phyloP scores from a whole-genome alignment of 768 basidiomycete species.

The Nidula microcarpa region DNA sequence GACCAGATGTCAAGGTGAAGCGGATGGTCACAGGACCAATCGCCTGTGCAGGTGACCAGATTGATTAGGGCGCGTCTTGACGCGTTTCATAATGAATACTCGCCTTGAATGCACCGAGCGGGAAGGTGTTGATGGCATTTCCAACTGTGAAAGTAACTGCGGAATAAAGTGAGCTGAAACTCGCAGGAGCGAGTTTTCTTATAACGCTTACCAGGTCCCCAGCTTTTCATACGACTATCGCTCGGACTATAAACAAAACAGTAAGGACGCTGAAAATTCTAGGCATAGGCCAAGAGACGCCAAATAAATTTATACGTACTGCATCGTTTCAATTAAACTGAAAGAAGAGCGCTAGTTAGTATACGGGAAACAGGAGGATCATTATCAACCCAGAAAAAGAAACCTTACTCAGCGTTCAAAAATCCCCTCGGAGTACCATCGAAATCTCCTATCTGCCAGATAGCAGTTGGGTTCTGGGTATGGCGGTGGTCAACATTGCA shows the following conservation, averaged over 20 bases:
- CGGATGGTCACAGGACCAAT: slow-evolving; percentile 26
- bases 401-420: slow-evolving; percentile 29
- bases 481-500: background rate
- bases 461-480: slow-evolving; percentile 19
- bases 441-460: slow-evolving; percentile 33
- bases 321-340: slow-evolving; percentile 31
- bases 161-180: too few relatives aligned
- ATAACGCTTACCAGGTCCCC: slow-evolving; percentile 23
- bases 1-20: slow-evolving; percentile 22
- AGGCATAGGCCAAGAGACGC: too few relatives aligned
- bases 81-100: background rate
- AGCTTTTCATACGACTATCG: slow-evolving; percentile 26
- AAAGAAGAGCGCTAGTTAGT: too few relatives aligned
- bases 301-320: slow-evolving; percentile 14
- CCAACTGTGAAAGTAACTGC: slow-evolving; percentile 29
- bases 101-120: slow-evolving; percentile 34
- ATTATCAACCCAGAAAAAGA: background rate
- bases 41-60: slow-evolving; percentile 7
- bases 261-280: background rate
- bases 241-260: slow-evolving; percentile 20
- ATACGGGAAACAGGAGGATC: too few relatives aligned
- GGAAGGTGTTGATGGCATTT: slow-evolving; percentile 17
- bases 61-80: background rate
- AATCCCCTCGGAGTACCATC: slow-evolving; percentile 34
- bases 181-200: background rate